Conservation (phyloP, 441 rosid genomes). For the Gossypium schwendimanii region DNA sequence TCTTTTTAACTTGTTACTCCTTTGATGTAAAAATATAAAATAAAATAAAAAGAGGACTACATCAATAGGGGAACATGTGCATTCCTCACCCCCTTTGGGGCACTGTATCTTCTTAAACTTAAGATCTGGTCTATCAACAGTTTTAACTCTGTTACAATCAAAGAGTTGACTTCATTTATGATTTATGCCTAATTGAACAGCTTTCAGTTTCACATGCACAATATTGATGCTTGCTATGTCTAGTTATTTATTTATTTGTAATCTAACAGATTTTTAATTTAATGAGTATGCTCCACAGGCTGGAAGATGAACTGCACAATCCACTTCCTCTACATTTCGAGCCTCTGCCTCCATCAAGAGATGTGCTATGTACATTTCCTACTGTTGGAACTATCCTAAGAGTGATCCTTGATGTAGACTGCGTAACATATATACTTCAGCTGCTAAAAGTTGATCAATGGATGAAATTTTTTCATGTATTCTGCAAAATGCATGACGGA, state of each 20-base stretch:
- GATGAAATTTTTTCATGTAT: slow-evolving; percentile 49
- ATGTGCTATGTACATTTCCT: slow-evolving; percentile 52
- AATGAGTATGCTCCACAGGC: slow-evolving; percentile 21
- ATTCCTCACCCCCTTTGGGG: neutral
- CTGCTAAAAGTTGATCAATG: slow-evolving; percentile 47
- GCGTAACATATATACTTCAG: slow-evolving; percentile 28
- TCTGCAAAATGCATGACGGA: slow-evolving; percentile 53
- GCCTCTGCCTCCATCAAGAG: slow-evolving; percentile 46
- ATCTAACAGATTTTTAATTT: neutral
- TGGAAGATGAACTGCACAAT: slow-evolving; percentile 40
- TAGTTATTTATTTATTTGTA: neutral
- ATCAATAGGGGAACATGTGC: neutral
- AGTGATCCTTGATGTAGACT: slow-evolving; percentile 34
- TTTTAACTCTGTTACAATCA: neutral
- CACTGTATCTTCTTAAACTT: neutral
- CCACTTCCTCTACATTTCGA: slow-evolving; percentile 50
- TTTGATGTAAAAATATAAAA: neutral
- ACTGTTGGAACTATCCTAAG: slow-evolving; percentile 64
- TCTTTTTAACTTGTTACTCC: neutral
- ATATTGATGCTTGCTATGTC: neutral
- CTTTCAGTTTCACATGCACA: neutral
- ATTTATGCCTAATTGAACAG: neutral
- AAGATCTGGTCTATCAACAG: neutral
- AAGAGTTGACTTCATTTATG: neutral
- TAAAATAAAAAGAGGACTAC: neutral